Conservation (phyloP, 1,139 yeast species). For the Kurtzmaniella quercitrusa region DNA sequence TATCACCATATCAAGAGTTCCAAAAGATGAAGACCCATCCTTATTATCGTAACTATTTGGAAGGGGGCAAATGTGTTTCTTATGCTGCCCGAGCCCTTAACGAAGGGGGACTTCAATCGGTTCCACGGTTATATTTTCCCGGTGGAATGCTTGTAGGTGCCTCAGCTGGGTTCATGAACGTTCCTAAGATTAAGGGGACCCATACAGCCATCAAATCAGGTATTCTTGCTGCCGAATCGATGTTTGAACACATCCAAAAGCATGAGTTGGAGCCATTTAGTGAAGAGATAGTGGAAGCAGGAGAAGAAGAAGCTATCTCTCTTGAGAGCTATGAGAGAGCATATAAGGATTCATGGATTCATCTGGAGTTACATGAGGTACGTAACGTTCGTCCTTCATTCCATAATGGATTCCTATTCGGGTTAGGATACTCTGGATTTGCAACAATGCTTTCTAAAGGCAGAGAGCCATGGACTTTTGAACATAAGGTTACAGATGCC, state of each 20-base stretch:
- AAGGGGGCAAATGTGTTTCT: conserved; percentile 88
- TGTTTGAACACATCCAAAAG: conserved; percentile 50
- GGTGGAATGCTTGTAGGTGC: conserved; percentile 96
- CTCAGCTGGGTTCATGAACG: conserved; percentile 93
- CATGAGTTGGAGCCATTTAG: conserved; percentile 43
- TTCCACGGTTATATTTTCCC: conserved; percentile 86
- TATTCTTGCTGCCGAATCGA: conserved; percentile 86
- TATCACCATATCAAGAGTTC: conserved; percentile 93
- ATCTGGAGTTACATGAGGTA: conserved; percentile 73
- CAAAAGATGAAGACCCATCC: conserved; percentile 93
- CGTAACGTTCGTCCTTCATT: conserved; percentile 93
- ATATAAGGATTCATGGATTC: conserved; percentile 77
- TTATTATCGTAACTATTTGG: conserved; percentile 65
- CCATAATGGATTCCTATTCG: conserved; percentile 71
- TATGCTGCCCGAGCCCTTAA: conserved; percentile 95
- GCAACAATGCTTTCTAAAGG: conserved; percentile 78
- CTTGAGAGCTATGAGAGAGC: conserved; percentile 57
- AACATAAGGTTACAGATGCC: conserved; percentile 69
- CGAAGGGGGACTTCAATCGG: conserved; percentile 93
- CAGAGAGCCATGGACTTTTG: conserved; percentile 81
- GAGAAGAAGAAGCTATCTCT: conserved; percentile 30
- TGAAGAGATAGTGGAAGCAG: conserved; percentile 40
- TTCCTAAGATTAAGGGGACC: conserved; percentile 96
- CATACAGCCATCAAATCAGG: conserved; percentile 97
- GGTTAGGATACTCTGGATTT: conserved; percentile 80